A percentile compares a stretch with the other conserved stretches of the same genome.
These are phyloP conservation scores for Phytophthora quininea DNA, from an alignment of 352 stramenopile genomes.

Conservation along the genomic window DNA sequence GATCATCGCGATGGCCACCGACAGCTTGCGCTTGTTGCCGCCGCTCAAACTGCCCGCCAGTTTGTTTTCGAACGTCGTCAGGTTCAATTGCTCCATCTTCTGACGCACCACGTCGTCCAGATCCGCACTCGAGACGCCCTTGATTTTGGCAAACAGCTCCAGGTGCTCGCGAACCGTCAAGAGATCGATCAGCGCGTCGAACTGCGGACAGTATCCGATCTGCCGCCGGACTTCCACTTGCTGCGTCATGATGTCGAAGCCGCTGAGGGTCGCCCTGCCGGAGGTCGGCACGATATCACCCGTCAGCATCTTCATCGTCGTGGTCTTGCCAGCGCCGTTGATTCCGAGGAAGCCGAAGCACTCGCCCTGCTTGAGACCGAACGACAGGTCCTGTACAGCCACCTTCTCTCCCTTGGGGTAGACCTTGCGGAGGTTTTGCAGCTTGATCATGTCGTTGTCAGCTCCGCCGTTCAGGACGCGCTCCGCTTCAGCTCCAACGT, in stretches of 20 bases:
- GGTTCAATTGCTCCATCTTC: slow-evolving; percentile 77
- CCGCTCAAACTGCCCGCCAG: slow-evolving; percentile 69
- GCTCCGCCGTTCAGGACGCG: slow-evolving; percentile 39
- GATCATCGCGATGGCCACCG: slow-evolving; percentile 93
- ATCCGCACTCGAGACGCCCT: slow-evolving; percentile 53
- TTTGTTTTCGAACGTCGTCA: slow-evolving; percentile 77
- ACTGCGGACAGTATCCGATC: slow-evolving; percentile 92
- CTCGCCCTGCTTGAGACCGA: slow-evolving; percentile 82
- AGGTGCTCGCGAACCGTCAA: slow-evolving; percentile 83
- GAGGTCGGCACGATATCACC: too few species aligned
- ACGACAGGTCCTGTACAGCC: slow-evolving; percentile 76
- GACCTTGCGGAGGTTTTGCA: slow-evolving; percentile 86
- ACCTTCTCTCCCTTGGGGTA: slow-evolving; percentile 82
- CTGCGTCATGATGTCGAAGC: slow-evolving; percentile 64
- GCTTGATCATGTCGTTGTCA: slow-evolving; percentile 49
- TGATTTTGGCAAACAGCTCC: slow-evolving; percentile 87
- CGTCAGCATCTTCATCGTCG: too few species aligned
- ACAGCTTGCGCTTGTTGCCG: slow-evolving; percentile 94
- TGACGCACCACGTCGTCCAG: slow-evolving; percentile 28
- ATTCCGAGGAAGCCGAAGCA: slow-evolving; percentile 93
- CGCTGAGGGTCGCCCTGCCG: slow-evolving; percentile 23
- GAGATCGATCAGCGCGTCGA: slow-evolving; percentile 80
- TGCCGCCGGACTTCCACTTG: slow-evolving; percentile 59
- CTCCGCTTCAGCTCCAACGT: slow-evolving; percentile 49
- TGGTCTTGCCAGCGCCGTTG: slow-evolving; percentile 76